Conservation (phyloP, 2,329 filamentous ascomycete genomes). For the Aspergillus amoenus region DNA sequence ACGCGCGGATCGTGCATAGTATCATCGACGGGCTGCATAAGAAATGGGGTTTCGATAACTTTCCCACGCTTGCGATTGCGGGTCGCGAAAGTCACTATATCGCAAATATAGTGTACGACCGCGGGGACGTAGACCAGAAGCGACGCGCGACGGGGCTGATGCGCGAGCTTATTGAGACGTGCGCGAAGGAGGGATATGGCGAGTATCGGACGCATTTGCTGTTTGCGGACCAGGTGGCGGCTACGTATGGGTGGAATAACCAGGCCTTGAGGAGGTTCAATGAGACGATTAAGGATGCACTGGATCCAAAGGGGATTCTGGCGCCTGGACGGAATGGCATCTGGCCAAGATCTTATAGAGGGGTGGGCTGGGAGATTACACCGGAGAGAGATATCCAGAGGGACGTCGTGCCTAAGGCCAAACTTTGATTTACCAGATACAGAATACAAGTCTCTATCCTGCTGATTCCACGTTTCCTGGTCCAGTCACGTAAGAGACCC, state of each 20-base stretch:
- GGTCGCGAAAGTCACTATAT: background rate
- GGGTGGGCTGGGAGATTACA: background rate
- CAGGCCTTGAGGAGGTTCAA: conserved; percentile 46
- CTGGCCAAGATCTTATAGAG: background rate
- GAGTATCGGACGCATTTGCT: conserved; percentile 50
- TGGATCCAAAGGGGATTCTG: conserved; percentile 41
- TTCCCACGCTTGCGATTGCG: background rate
- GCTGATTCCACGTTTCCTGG: no score
- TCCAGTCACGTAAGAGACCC: no score
- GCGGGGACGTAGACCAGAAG: background rate
- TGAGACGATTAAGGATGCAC: conserved; percentile 45
- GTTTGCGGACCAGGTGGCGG: conserved; percentile 49
- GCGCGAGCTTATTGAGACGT: conserved; percentile 41
- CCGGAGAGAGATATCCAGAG: background rate
- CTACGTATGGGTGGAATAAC: conserved; percentile 48
- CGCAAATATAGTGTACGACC: background rate
- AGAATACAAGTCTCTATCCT: no score
- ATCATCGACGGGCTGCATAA: background rate
- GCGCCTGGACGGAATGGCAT: background rate
- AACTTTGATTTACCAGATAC: background rate
- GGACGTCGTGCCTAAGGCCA: background rate
- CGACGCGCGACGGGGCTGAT: conserved; percentile 22
- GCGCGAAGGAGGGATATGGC: conserved; percentile 27
- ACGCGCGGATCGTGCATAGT: background rate
- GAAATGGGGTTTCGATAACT: background rate